These are phyloP conservation scores for Leersia perrieri DNA, from an alignment of 176 grass and related monocot species.

Conservation along the genomic window DNA sequence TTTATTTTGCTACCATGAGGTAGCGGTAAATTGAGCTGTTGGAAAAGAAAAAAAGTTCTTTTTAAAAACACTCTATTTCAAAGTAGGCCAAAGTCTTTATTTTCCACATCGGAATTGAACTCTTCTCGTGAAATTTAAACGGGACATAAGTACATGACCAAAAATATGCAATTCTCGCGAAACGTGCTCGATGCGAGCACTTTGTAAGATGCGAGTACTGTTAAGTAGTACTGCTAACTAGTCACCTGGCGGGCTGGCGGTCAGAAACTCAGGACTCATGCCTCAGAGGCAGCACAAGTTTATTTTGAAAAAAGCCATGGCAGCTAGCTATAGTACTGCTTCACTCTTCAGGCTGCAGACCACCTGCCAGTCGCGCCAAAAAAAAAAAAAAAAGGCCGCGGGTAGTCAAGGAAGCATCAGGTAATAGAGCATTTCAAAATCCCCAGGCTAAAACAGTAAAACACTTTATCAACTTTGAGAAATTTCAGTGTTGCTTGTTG, in stretches of 20 bases:
- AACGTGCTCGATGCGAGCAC: neutral
- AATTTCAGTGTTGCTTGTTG: neutral
- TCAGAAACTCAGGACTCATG: neutral
- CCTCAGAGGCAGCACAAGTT: neutral
- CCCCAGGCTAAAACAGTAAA: neutral
- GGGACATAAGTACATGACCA: neutral
- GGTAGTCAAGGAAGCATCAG: neutral
- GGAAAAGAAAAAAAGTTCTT: no score
- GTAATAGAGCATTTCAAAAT: neutral
- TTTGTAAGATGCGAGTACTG: neutral
- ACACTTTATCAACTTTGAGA: neutral
- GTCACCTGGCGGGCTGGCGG: neutral
- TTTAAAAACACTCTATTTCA: no score
- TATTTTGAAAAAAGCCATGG: neutral
- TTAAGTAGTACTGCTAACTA: neutral
- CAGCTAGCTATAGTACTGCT: neutral
- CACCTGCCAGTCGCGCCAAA: neutral
- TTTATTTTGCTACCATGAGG: no score
- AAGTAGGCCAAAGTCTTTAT: no score
- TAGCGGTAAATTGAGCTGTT: no score
- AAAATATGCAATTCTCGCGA: neutral
- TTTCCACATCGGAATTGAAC: neutral
- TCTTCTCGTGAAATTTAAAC: neutral
- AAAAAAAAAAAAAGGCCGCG: neutral
- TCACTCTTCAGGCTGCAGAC: neutral